These are phyloP conservation scores for Hibiscus mutabilis DNA, from an alignment of 345 rosid genomes.

Conservation along the genomic window DNA sequence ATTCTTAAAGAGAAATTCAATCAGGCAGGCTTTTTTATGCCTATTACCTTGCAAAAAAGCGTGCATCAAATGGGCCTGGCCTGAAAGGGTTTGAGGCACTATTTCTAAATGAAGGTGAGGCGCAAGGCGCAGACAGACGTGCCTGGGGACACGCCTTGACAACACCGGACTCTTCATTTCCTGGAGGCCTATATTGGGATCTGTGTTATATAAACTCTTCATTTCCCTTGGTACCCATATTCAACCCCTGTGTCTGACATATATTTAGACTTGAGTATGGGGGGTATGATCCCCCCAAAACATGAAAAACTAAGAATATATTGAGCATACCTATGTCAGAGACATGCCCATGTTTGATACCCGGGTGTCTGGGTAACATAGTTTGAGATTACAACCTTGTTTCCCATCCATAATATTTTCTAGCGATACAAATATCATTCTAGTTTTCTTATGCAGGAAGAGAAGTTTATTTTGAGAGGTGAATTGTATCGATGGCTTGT, in stretches of 20 bases:
- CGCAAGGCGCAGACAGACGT: too few relatives aligned
- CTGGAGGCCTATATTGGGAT: neutral
- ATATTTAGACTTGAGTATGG: neutral
- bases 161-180: too few relatives aligned
- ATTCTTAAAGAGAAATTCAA: too few relatives aligned
- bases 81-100: too few relatives aligned
- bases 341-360: neutral
- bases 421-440: neutral
- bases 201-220: neutral
- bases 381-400: neutral
- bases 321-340: neutral
- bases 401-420: constrained; percentile 8
- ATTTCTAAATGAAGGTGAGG: too few relatives aligned
- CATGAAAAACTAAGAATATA: neutral
- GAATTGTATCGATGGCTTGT: constrained; percentile 80
- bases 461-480: constrained; percentile 66
- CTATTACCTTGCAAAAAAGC: too few relatives aligned
- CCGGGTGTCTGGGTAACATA: neutral
- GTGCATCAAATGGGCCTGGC: too few relatives aligned
- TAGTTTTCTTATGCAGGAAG: constrained; percentile 45
- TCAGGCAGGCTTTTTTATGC: too few relatives aligned
- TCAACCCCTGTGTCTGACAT: neutral
- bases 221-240: neutral
- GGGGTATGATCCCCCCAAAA: neutral
- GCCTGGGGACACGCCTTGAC: neutral